Base-by-base conservation (phyloP, 2,329 filamentous ascomycete genomes). In the Triangularia verruculosa region DNA sequence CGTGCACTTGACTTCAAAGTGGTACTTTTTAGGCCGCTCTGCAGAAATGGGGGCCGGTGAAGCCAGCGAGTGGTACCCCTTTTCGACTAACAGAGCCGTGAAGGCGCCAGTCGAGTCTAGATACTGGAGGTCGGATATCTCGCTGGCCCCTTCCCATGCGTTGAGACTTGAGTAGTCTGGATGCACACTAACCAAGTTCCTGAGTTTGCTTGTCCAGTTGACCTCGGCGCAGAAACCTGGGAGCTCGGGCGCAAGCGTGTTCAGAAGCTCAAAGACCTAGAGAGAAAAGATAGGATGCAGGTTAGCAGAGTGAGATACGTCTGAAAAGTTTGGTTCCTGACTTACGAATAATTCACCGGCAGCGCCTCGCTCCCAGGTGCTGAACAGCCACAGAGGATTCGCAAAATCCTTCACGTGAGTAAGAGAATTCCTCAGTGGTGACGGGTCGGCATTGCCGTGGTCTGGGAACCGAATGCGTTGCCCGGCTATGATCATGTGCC, bases 1-100 rank as follows among this genome's bases (percentile, higher is more conserved):
- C 28, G 63, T 64, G 28, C 54, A 59, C 55, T 62, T 62, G 4
- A 64, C 63, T 12, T 62, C 63, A n/a, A 64, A 51, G 27, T 59
- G 57, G 39, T 64, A 64, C 24, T 28, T 61, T 17, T 54, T 51
- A 6, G 39, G 39, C 39, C n/a, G n/a, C n/a, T n/a, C n/a, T n/a
- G n/a, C n/a, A n/a, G 57, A 64, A 22, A 13, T n/a, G 3, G n/a
- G n/a, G n/a, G n/a, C n/a, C n/a, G n/a, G n/a, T n/a, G n/a, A n/a
- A n/a, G 20, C 30, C 3, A 51, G 17, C 11, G 27, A 2, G 7
- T 61, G 28, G 28, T 64, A 54, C 1, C 62, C 62, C 20, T 34
- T 57, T 4, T 47, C 25, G 27, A 57, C 32, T 20, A 64, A 22
- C n/a, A 59, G 47, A 1, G 25, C n/a, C n/a, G 63, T 64, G 30